A percentile compares a stretch with the other conserved stretches of the same genome.
Conservation (phyloP, 1,284 basidiomycete species). For the Trametes hirsuta region DNA sequence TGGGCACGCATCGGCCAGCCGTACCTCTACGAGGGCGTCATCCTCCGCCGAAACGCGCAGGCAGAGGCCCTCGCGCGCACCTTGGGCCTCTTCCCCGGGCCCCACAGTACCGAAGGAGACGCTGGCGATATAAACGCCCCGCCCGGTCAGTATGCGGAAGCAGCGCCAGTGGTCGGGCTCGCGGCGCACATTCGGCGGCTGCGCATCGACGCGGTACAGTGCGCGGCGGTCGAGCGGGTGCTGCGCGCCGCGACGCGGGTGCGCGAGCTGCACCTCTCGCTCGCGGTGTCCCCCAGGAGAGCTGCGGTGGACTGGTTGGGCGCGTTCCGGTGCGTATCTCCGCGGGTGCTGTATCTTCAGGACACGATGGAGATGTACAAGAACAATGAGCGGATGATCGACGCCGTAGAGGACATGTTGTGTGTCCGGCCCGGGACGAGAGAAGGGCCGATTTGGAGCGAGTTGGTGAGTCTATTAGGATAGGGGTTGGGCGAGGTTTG, state of each 20-base stretch:
- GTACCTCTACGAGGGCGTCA: conserved; percentile 5
- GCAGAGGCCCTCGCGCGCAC: not conserved
- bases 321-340: not conserved
- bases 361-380: not conserved
- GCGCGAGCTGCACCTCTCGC: not conserved
- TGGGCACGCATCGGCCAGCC: conserved; percentile 1
- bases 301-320: not conserved
- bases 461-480: too few relatives aligned
- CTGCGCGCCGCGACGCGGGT: not conserved
- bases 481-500: too few relatives aligned
- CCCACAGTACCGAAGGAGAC: not conserved
- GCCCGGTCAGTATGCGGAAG: too few relatives aligned
- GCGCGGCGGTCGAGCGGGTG: not conserved
- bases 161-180: not conserved
- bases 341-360: not conserved
- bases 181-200: conserved; percentile 1
- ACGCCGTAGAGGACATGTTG: not conserved
- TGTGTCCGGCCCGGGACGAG: not conserved
- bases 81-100: not conserved
- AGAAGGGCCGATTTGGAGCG: too few relatives aligned
- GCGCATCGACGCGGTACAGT: conserved; percentile 1
- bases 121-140: not conserved
- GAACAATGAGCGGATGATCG: not conserved
- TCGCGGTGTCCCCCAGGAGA: not conserved
- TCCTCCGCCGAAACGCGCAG: not conserved